Percentiles rank a stretch among this genome's conserved stretches.
phyloP scores from a whole-genome alignment of 2,329 filamentous ascomycete genomes.

The Bipolaris bicolor region DNA sequence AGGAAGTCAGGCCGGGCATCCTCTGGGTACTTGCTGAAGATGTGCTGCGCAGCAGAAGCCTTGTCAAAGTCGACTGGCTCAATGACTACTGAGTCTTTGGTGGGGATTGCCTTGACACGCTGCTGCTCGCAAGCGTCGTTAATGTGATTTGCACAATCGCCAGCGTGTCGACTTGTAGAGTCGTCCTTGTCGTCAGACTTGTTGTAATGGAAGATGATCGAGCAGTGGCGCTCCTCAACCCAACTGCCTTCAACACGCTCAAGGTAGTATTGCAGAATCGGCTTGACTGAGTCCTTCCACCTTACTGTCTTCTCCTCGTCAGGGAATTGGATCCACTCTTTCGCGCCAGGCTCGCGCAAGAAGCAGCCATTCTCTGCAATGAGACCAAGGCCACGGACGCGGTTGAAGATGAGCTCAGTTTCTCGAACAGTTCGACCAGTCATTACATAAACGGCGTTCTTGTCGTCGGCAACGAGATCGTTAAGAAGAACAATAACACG shows the following conservation, averaged over 20 bases:
- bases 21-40: slow-evolving; percentile 62
- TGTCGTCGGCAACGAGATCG: slow-evolving; percentile 78
- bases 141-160: slow-evolving; percentile 91
- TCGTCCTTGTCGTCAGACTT: slow-evolving; percentile 74
- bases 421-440: slow-evolving; percentile 86
- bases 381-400: slow-evolving; percentile 81
- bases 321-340: slow-evolving; percentile 78
- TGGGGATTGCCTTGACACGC: slow-evolving; percentile 80
- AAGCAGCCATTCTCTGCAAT: slow-evolving; percentile 97
- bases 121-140: slow-evolving; percentile 89
- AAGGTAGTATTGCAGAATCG: slow-evolving; percentile 86
- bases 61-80: slow-evolving; percentile 90
- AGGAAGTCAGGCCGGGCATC: slow-evolving; percentile 71
- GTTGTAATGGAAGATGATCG: slow-evolving; percentile 88
- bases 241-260: slow-evolving; percentile 87
- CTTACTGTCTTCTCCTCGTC: slow-evolving; percentile 70
- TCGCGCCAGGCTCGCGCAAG: slow-evolving; percentile 70
- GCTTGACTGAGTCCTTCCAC: slow-evolving; percentile 85
- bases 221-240: slow-evolving; percentile 91
- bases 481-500: slow-evolving; percentile 82
- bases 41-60: slow-evolving; percentile 76
- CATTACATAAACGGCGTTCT: slow-evolving; percentile 93
- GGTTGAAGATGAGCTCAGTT: slow-evolving; percentile 82
- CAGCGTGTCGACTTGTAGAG: slow-evolving; percentile 77
- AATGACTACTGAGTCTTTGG: slow-evolving; percentile 81